Evolutionary conservation across 495 filamentous ascomycete species (phyloP), one percentile per base, ranked within the genome.

Genomic region (Aspergillus baeticus): DNA sequence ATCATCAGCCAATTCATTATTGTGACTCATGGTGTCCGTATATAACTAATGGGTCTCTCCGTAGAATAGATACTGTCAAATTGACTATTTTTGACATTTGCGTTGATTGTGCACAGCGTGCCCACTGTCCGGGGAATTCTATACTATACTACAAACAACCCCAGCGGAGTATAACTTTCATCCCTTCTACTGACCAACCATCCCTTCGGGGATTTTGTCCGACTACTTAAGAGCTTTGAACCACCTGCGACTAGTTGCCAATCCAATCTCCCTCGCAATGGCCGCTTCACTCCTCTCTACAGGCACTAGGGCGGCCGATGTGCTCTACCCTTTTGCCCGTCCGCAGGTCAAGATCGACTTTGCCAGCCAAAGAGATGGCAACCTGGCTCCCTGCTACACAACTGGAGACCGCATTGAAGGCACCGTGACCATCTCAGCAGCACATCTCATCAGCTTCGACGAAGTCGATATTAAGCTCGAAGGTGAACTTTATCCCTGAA

Each of bases 401-500:
- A 86, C 84, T 1, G 71, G 79, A 50, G 85, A 88, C 57, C 67
- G 69, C 23, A 82, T 88, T 45, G 69, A 82, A 47, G 86, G 87
- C 7, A 76, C 73, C 22, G 84, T 81, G 2, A 69, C 72, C 6
- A 76, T 91, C 57, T 86, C 84, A 23, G 77, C 78, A 1, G 77
- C 81, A 21, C 72, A 79, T 49, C 87, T 93, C 58, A 86, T 83
- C 6, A 76, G 79, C 39, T 97, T 98, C 69, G 90, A 96, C 57
- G 76, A 85, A 20, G 68, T 98, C 46, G 82, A 89, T 53, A 92
- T 98, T 64, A 76, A 87, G 1, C 84, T 98, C 41, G 82, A 93
- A 63, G 94, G 94, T 71, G 77, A 48, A 29, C 22, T 33, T 26
- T 2, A n/a, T 13, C 39, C 73, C 65, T 37, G 71, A 67, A 58